A percentile compares a stretch with the other conserved stretches of the same genome.
phyloP scores from a whole-genome alignment of 805 yeast species.

The Kluyveromyces lactis region DNA sequence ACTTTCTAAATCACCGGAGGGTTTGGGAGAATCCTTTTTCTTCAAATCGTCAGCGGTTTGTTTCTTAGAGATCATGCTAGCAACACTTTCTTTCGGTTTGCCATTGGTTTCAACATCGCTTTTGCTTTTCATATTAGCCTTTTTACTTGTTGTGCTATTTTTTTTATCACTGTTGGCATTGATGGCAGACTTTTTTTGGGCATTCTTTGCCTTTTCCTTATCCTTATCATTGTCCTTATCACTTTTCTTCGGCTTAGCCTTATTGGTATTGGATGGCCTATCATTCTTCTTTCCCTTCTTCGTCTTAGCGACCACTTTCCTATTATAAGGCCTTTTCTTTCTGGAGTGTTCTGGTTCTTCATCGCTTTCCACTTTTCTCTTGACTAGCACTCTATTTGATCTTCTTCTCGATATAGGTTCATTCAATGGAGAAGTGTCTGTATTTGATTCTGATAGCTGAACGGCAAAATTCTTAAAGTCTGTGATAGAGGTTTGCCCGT shows the following conservation, averaged over 20 bases:
- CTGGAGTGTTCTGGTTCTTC: constrained; percentile 5
- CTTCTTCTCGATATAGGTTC: constrained; percentile 5
- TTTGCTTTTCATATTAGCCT: neutral
- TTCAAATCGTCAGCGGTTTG: too few species aligned
- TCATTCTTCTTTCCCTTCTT: constrained; percentile 5
- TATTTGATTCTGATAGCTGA: constrained; percentile 10
- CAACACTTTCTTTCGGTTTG: neutral
- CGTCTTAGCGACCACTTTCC: constrained; percentile 4
- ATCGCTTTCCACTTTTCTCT: constrained; percentile 8
- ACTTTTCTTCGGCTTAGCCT: constrained; percentile 9
- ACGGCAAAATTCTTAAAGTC: constrained; percentile 22
- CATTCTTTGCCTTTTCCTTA: constrained; percentile 9
- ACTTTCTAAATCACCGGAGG: too few species aligned
- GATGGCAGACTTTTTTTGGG: constrained; percentile 9
- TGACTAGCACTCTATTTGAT: constrained; percentile 8
- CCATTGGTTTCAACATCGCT: neutral
- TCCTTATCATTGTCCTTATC: constrained; percentile 10
- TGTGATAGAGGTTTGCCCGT: constrained; percentile 22
- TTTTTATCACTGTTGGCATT: constrained; percentile 1
- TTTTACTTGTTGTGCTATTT: neutral
- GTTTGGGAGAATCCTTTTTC: too few species aligned
- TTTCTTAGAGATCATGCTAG: too few species aligned
- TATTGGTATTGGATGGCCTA: neutral
- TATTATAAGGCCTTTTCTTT: constrained; percentile 5
- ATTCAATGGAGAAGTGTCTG: constrained; percentile 5